Conservation (phyloP, 805 yeast species). For the Hanseniaspora vineae region DNA sequence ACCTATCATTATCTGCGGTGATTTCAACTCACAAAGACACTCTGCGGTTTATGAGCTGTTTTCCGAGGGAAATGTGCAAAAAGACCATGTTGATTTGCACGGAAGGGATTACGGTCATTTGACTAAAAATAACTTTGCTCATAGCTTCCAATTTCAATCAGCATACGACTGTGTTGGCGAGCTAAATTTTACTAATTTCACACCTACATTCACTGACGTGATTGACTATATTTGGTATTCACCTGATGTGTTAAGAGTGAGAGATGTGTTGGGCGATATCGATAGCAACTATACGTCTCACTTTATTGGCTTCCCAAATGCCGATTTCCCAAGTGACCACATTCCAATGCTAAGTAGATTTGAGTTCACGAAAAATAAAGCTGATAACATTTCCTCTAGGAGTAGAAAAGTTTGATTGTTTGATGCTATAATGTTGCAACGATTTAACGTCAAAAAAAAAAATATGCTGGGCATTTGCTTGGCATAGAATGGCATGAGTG, state of each 20-base stretch:
- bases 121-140: constrained; percentile 80
- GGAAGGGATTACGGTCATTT: constrained; percentile 86
- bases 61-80: constrained; percentile 62
- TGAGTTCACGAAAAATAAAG: constrained; percentile 41
- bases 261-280: constrained; percentile 74
- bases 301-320: constrained; percentile 86
- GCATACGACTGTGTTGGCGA: constrained; percentile 80
- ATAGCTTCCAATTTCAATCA: constrained; percentile 68
- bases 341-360: constrained; percentile 75
- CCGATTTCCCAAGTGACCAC: constrained; percentile 90
- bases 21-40: constrained; percentile 76
- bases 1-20: constrained; percentile 87
- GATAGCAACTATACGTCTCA: constrained; percentile 66
- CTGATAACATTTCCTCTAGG: constrained; percentile 9
- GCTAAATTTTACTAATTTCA: constrained; percentile 84
- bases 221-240: constrained; percentile 96
- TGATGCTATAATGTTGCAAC: not conserved
- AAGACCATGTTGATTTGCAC: constrained; percentile 61
- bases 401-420: not conserved
- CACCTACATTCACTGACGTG: constrained; percentile 86
- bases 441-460: no score
- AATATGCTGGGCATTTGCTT: no score
- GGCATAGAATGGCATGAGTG: no score
- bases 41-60: constrained; percentile 90
- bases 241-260: constrained; percentile 64